Conservation (phyloP, 768 basidiomycete genomes). For the Calocybe cyanea region DNA sequence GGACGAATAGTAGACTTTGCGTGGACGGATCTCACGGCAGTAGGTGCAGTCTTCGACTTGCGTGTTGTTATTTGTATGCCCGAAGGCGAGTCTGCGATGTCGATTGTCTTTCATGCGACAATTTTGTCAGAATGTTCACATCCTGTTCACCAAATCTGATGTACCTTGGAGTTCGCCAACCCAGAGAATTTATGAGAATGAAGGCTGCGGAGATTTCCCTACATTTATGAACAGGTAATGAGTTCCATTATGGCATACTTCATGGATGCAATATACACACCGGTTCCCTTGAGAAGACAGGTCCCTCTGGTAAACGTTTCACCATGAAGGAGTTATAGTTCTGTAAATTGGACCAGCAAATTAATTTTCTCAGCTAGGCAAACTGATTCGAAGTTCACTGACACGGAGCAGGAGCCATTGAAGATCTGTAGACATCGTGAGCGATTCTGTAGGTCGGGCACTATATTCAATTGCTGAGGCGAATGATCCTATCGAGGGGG, state of each 20-base stretch:
- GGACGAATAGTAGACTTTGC: constrained; percentile 55
- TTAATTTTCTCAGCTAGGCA: not conserved
- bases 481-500: constrained; percentile 2
- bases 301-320: constrained; percentile 70
- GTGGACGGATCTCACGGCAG: constrained; percentile 43
- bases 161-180: constrained; percentile 77
- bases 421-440: constrained; percentile 84
- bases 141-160: constrained; percentile 7
- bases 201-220: constrained; percentile 86
- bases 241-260: not conserved
- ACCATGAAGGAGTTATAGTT: constrained; percentile 84
- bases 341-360: constrained; percentile 32
- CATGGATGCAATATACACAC: constrained; percentile 40
- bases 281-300: constrained; percentile 80
- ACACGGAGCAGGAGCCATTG: constrained; percentile 92
- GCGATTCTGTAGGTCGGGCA: constrained; percentile 16
- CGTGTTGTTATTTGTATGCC: constrained; percentile 61
- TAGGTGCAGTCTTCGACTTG: constrained; percentile 57
- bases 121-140: constrained; percentile 1
- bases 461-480: no score
- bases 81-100: constrained; percentile 50
- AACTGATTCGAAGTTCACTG: constrained; percentile 27
- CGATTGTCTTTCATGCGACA: constrained; percentile 49
- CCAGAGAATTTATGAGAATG: constrained; percentile 95
- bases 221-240: not conserved